Evolutionary conservation across 129 eudicot genomes (phyloP).

Genomic region (Tagetes erecta): DNA sequence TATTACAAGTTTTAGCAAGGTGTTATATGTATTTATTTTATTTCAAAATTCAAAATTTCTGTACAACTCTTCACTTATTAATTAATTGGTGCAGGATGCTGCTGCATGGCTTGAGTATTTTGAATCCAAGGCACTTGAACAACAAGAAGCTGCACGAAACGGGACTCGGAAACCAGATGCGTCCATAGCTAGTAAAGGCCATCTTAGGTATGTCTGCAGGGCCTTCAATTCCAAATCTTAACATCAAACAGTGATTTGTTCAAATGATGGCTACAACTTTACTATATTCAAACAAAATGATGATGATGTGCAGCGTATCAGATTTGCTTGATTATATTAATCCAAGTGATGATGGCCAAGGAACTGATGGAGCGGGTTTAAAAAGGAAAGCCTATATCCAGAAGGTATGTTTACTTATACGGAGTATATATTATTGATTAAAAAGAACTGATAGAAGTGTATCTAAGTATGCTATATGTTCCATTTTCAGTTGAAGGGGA

Average conservation of each 20-base stretch:
- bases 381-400: constrained; percentile 64
- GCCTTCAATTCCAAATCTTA: constrained; percentile 9
- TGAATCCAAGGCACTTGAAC: constrained; percentile 99
- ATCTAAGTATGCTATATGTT: constrained; percentile 5
- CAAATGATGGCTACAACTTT: constrained; percentile 1
- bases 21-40: background rate
- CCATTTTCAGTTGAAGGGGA: constrained; percentile 66
- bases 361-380: constrained; percentile 56
- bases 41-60: constrained; percentile 14
- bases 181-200: constrained; percentile 99
- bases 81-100: constrained; percentile 74
- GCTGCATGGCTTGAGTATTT: constrained; percentile 99
- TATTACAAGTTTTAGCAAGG: background rate
- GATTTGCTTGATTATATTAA: constrained; percentile 97
- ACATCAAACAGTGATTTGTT: constrained; percentile 8
- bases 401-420: constrained; percentile 50
- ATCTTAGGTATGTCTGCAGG: constrained; percentile 64
- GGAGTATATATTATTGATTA: background rate
- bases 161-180: constrained; percentile 98
- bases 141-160: constrained; percentile 98
- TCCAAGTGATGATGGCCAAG: constrained; percentile 77
- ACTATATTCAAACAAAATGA: background rate
- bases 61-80: constrained; percentile 8
- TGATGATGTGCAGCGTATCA: constrained; percentile 61
- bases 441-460: background rate